Base-by-base conservation (phyloP, 139 green algal genomes). In the Pleodorina starrii region DNA sequence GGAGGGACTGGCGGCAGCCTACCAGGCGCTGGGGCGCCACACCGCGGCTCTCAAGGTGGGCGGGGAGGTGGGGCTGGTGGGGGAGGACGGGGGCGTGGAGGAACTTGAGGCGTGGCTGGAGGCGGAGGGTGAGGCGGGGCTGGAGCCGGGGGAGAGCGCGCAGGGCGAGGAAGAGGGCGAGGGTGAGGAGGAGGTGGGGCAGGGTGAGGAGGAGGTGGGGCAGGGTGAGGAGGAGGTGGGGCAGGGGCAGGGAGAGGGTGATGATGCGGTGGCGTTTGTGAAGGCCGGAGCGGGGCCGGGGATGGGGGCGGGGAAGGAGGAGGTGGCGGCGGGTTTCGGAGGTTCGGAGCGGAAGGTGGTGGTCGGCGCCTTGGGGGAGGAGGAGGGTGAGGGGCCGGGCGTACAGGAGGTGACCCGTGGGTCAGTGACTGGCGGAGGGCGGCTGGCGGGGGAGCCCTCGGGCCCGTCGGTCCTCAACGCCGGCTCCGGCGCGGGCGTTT, bases 1-100 rank as follows among this genome's bases (percentile, higher is more conserved):
- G 96, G 95, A 97, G 88, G 94, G 86, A 0, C 91, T 98, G 85
- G 96, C 80, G 2, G 82, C 86, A 0, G 87, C 92, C 0, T 97
- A 96, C 87, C 91, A 95, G 91, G 59, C 60, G 36, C 66, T 95
- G 43, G 85, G 94, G 50, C 84, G 92, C 11, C 87, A 93, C 69
- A 88, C 89, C 42, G 92, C 92, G 5, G 94, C 95, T 3, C 90
- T 96, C 63, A 97, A 97, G 90, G 93, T 93, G 60, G 19, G 81
- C 0, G 68, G 23, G 0, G 75, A 9, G 50, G 32, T 16, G 10
- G 50, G 46, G 6, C n/a, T 38, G 36, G 3, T 0, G 11, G 40
- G 40, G 43, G 50, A 19, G 59, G 78, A 2, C 35, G 78, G 19
- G 51, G 35, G 32, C 51, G 36, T 23, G 51, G 51, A 73, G 51